phyloP scores from a whole-genome alignment of 768 basidiomycete genomes.

The Gloeostereum incarnatum region DNA sequence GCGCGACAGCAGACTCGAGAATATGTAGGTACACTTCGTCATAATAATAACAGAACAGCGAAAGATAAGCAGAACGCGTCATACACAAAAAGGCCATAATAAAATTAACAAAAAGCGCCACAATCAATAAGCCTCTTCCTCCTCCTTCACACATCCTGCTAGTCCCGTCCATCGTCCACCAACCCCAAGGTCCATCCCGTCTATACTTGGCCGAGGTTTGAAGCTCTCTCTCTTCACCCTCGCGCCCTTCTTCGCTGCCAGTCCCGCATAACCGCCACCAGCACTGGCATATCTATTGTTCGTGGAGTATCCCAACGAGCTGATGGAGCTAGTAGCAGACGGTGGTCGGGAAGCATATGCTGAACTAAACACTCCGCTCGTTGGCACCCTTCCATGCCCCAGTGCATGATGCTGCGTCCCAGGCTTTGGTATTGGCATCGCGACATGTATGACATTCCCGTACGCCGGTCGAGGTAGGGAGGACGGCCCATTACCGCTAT shows the following conservation, averaged over 20 bases:
- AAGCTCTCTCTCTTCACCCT: constrained; percentile 69
- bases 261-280: constrained; percentile 16
- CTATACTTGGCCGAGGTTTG: constrained; percentile 70
- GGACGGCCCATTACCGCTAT: constrained; percentile 13
- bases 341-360: constrained; percentile 9
- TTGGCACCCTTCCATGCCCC: constrained; percentile 45
- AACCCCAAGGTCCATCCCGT: constrained; percentile 26
- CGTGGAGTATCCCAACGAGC: constrained; percentile 4
- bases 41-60: too few relatives aligned
- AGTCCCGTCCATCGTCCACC: constrained; percentile 14
- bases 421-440: constrained; percentile 41
- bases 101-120: neutral
- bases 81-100: too few relatives aligned
- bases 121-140: constrained; percentile 31
- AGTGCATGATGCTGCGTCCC: constrained; percentile 45
- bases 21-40: too few relatives aligned
- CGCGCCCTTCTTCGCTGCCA: constrained; percentile 35
- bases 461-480: constrained; percentile 31
- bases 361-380: constrained; percentile 8
- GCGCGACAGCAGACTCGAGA: too few relatives aligned
- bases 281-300: constrained; percentile 15
- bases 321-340: constrained; percentile 12
- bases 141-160: constrained; percentile 35
- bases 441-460: too few relatives aligned
- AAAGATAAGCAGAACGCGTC: too few relatives aligned